Base-by-base conservation (phyloP, 108 stramenopile genomes). In the Thalassiosira profunda region DNA sequence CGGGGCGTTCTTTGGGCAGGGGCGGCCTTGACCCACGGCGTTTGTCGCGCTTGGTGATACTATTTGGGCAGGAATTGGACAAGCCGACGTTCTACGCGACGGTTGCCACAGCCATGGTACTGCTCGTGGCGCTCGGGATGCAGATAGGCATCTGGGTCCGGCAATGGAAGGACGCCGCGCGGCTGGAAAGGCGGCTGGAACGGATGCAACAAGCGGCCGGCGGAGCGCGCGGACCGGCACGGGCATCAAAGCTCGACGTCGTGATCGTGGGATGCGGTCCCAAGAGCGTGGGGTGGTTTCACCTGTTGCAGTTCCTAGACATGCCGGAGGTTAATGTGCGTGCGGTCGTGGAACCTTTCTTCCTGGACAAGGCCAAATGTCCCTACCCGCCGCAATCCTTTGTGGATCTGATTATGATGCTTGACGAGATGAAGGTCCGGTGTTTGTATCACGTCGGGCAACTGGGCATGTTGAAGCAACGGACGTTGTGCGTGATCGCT, bases 221-320 rank as follows among this genome's bases (percentile, higher is more conserved):
- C 20, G 17, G 35, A 43, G 24, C 11, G 5, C 21, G 30, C 18
- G n/a, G n/a, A 14, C 21, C 41, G 18, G 30, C 40, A 18, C 56
- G 48, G 36, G 46, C 36, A 28, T n/a, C 45, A 18, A 40, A 37
- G 6, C 36, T 71, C 11, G 78, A 86, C 40, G 86, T 92, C 2
- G 63, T 92, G 6, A 41, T 92, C 14, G 78, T 89, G 1, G 91
- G 86, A 67, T 81, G 82, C 59, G 86, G 87, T 2, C 78, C 83
- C 17, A 73, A 66, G 12, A 80, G 84, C n/a, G 84, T 91, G 81
- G 91, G 94, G 15, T 91, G 89, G 91, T 92, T 86, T 45, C 94
- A 95, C 63, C 74, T 86, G 17, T 71, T 79, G 46, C 94, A 95
- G 62, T 80, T 95, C 26, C 49, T 92, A 35, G 86, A 91, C 42